Base-by-base conservation (phyloP, 192 early-diverging fungal genomes). In the Coemansia sp. region DNA sequence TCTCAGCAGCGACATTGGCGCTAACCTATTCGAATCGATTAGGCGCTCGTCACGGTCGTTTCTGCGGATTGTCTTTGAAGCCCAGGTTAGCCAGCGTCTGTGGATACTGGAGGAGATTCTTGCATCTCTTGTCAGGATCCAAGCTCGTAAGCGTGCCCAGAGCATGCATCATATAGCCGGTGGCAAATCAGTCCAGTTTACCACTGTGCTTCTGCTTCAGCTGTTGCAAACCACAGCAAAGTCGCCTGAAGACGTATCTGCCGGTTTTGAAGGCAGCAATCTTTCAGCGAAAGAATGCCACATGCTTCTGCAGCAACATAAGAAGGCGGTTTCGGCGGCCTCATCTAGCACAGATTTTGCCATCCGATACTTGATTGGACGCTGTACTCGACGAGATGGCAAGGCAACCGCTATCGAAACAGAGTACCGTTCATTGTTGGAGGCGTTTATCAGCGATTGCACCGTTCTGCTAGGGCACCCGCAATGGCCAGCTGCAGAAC, bases 71-170 rank as follows among this genome's bases (percentile, higher is more conserved):
- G 62, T 79, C 19, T 79, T 74, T 60, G 77, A 73, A 51, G 27
- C 54, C 7, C 63, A 71, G 12, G 48, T 64, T 5, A 72, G 67
- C 23, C 93, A 95, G 56, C 82, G 92, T 24, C 69, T 67, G 21
- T 92, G 92, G 85, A 92, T 97, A 25, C 65, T 97, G 23, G 94
- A 93, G 56, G 94, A 97, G 58, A 88, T 93, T n/a, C 77, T 92
- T 16, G 85, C 85, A 0, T 86, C 87, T 24, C 61, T 94, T 10
- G 85, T 89, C 52, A 88, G 88, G 56, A 67, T 93, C n/a, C 84
- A 88, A 5, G 80, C 82, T 2, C 76, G 68, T 19, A 86, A 86
- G 64, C 82, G 83, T 19, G 67, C 65, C 4, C 53, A 69, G 41
- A 86, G 82, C 41, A 63, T 77, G 18, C 90, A 88, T 44, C 83